A percentile compares a stretch with the other conserved stretches of the same genome.
phyloP scores from a whole-genome alignment of 345 rosid genomes.

The Hibiscus syriacus region DNA sequence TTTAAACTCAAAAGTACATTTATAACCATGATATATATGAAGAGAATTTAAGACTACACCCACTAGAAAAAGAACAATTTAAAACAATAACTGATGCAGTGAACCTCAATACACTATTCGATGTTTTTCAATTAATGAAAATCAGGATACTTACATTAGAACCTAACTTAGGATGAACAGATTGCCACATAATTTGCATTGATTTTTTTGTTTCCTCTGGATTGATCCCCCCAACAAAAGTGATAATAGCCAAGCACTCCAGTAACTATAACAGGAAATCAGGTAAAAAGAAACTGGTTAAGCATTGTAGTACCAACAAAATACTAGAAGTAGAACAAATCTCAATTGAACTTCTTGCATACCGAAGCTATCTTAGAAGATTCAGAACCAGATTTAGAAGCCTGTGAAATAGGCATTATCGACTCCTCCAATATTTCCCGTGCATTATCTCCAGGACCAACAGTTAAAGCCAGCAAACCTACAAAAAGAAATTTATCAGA shows the following conservation, averaged over 20 bases:
- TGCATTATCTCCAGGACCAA: constrained; percentile 56
- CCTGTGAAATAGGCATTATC: constrained; percentile 48
- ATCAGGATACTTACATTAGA: constrained; percentile 54
- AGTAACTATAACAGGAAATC: constrained; percentile 35
- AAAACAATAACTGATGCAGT: not conserved
- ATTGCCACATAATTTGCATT: constrained; percentile 87
- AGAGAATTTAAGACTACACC: not conserved
- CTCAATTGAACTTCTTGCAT: not conserved
- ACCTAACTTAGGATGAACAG: constrained; percentile 70
- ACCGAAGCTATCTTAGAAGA: constrained; percentile 46
- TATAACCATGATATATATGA: not conserved
- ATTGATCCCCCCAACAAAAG: constrained; percentile 67
- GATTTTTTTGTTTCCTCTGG: constrained; percentile 67
- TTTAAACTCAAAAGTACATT: not conserved
- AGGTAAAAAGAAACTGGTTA: not conserved
- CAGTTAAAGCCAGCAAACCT: constrained; percentile 83
- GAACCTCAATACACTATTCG: not conserved
- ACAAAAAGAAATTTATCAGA: constrained; percentile 9
- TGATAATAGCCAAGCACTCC: constrained; percentile 76
- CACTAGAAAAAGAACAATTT: not conserved
- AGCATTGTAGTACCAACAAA: not conserved
- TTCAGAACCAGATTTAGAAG: constrained; percentile 57
- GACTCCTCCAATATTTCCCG: constrained; percentile 64
- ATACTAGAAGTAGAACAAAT: not conserved
- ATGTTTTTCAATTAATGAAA: not conserved